Evolutionary conservation across 495 filamentous ascomycete species (phyloP), one percentile per base, ranked within the genome.

Genomic region (Daldinia caldariorum): DNA sequence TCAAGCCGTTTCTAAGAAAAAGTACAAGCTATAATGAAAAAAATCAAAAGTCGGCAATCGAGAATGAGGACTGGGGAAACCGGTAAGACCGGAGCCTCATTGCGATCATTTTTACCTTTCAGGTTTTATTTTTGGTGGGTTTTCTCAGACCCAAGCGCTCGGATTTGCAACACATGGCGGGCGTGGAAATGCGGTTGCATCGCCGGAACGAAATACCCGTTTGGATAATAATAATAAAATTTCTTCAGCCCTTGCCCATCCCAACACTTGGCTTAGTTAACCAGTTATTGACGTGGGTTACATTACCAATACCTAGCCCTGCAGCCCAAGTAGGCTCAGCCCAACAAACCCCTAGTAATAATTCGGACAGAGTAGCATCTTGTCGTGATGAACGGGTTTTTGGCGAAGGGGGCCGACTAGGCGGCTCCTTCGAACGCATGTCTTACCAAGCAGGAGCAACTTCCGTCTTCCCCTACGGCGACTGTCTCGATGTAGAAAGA

Each of bases 381-480:
- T 37, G 16, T 61, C 39, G 54, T 31, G 31, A 41, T 58, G 62
- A 71, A 58, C 56, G 59, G 37, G 0, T 13, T 37, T 29, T 20
- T 20, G 16, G 43, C 43, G 43, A 47, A 22, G 16, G 43, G 53
- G 18, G 69, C 61, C 61, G 56, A 14, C 56, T 72, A 29, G 64
- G 47, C 61, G 65, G 70, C 65, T 72, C 70, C 70, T 68, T 66
- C 61, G 56, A 68, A 68, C 50, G 65, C 45, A 61, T 62, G 49
- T 62, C 47, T 64, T 3, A 35, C 64, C 57, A 65, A 26, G 26
- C 26, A 26, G 26, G 26, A 26, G 65, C 65, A 55, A 50, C 43
- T 7, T 47, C 43, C 43, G 9, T 47, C 16, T 67, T 50, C 70
- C 64, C 70, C 64, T 68, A 58, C 6, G 63, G 64, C 50, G 54